These are phyloP conservation scores for Solanum hybrid DNA, from an alignment of 305 asterid genomes.

Conservation along the genomic window DNA sequence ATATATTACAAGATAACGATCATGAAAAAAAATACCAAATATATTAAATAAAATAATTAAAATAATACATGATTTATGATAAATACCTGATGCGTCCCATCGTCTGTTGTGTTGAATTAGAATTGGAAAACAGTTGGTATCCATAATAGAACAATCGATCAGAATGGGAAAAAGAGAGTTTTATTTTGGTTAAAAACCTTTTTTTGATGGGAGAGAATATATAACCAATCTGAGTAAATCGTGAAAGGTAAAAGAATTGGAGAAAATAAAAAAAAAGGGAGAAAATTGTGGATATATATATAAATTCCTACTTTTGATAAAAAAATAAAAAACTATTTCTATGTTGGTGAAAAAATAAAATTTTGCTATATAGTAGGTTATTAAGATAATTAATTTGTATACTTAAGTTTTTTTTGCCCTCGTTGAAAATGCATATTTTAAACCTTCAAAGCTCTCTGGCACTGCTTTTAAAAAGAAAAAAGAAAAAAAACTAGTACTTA, in stretches of 20 bases:
- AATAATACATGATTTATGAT: neutral
- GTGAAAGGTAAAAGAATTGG: neutral
- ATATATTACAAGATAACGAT: neutral
- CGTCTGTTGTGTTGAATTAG: neutral
- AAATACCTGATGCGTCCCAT: neutral
- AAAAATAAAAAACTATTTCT: neutral
- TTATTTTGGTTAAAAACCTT: too few relatives aligned
- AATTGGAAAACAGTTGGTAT: neutral
- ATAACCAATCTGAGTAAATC: too few relatives aligned
- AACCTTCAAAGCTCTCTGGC: neutral
- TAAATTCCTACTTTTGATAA: neutral
- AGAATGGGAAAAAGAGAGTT: neutral
- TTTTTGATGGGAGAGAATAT: too few relatives aligned
- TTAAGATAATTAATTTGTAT: neutral
- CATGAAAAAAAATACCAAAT: neutral
- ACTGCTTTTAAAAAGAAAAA: neutral
- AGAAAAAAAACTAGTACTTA: too few relatives aligned
- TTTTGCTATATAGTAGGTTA: neutral
- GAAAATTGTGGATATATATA: neutral
- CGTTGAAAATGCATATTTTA: neutral
- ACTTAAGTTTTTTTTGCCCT: neutral
- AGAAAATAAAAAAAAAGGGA: neutral
- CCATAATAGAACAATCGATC: neutral
- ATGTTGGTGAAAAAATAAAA: neutral
- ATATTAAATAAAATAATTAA: too few relatives aligned